Evolutionary conservation across 2,329 filamentous ascomycete species (phyloP).

Genomic region (Paraphaeosphaeria minitans): DNA sequence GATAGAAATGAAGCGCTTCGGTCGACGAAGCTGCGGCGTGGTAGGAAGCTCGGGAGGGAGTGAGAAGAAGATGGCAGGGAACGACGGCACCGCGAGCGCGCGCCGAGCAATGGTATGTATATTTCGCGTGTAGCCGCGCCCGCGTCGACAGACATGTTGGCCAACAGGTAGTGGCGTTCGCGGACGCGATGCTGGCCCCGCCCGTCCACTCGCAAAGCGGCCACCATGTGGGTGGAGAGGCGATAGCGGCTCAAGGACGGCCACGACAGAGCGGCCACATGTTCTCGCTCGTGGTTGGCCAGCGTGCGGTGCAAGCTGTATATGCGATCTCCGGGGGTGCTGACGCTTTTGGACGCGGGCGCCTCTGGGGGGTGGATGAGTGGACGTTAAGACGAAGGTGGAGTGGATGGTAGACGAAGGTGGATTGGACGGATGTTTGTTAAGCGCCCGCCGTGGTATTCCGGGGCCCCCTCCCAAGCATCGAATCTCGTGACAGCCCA

Average conservation of each 20-base stretch:
- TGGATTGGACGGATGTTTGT: constrained; percentile 39
- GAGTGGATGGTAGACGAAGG: constrained; percentile 38
- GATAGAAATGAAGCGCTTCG: constrained; percentile 48
- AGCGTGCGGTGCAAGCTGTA: constrained; percentile 14
- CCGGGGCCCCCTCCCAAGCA: constrained; percentile 22
- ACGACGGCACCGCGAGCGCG: constrained; percentile 31
- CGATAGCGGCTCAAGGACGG: constrained; percentile 42
- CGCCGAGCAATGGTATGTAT: constrained; percentile 36
- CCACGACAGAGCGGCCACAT: constrained; percentile 40
- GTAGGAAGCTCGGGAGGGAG: constrained; percentile 33
- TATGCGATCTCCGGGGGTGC: constrained; percentile 24
- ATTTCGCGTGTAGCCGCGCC: constrained; percentile 44
- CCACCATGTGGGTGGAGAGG: constrained; percentile 28
- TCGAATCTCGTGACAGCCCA: constrained; percentile 29
- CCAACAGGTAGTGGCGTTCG: constrained; percentile 37
- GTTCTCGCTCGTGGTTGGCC: constrained; percentile 35
- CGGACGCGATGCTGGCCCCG: constrained; percentile 35
- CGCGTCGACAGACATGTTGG: constrained; percentile 24
- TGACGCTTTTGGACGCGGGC: constrained; percentile 30
- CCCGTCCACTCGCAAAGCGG: constrained; percentile 35
- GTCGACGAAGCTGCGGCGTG: constrained; percentile 50
- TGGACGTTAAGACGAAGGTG: constrained; percentile 25
- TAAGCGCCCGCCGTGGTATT: constrained; percentile 44
- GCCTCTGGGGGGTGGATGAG: constrained; percentile 16
- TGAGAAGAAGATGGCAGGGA: constrained; percentile 44